Conservation (phyloP, 768 basidiomycete species). For the Lentinula raphanica region DNA sequence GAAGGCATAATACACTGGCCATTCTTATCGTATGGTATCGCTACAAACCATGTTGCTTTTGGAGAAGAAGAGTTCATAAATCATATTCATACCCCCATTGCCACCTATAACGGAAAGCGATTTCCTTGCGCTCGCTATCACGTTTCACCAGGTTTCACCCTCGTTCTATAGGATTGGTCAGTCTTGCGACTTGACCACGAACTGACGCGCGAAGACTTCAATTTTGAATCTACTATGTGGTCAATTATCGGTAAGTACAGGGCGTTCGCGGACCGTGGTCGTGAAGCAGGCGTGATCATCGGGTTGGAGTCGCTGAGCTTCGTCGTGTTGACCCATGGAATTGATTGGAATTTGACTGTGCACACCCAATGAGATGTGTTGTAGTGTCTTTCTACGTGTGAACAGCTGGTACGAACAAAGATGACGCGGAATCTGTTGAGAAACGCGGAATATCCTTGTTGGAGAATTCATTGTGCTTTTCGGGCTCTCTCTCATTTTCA, state of each 20-base stretch:
- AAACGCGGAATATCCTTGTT: too few species aligned
- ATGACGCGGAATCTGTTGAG: too few species aligned
- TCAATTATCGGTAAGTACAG: too few species aligned
- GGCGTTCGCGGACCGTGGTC: neutral
- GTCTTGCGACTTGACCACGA: neutral
- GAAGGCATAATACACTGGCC: conserved; percentile 4
- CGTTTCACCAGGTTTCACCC: neutral
- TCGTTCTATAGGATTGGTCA: neutral
- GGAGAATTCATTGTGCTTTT: too few species aligned
- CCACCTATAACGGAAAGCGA: neutral
- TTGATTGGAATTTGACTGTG: neutral
- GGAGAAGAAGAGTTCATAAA: neutral
- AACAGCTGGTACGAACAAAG: neutral
- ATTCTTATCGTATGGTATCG: neutral
- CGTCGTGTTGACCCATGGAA: too few species aligned
- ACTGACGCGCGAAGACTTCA: neutral
- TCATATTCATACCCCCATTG: neutral
- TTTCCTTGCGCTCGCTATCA: neutral
- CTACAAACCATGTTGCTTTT: neutral
- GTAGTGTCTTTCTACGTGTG: neutral
- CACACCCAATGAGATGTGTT: neutral
- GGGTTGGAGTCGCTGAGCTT: neutral
- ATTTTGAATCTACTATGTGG: too few species aligned
- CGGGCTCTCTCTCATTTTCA: too few species aligned
- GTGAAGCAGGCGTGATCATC: neutral